phyloP scores from a whole-genome alignment of 768 basidiomycete genomes.

The Podaxis sp. region DNA sequence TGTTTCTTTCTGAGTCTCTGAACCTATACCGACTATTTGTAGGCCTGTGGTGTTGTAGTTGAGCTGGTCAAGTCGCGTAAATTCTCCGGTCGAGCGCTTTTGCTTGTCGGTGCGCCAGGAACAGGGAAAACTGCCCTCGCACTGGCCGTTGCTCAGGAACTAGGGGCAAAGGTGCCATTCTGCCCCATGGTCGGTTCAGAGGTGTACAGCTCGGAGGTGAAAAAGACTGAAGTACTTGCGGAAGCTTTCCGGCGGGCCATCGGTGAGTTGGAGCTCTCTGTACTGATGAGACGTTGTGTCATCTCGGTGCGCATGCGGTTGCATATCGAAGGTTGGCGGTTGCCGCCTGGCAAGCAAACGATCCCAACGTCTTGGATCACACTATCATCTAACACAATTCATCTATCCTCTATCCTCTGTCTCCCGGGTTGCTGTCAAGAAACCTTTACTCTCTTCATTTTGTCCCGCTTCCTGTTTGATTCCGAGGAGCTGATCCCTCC shows the following conservation, averaged over 20 bases:
- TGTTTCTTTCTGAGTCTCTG: not conserved
- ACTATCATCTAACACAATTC: not conserved
- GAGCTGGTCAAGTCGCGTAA: conserved; percentile 89
- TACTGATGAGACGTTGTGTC: conserved; percentile 5
- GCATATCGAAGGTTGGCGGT: not conserved
- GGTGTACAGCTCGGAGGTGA: conserved; percentile 95
- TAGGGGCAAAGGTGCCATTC: conserved; percentile 94
- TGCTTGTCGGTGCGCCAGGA: conserved; percentile 94
- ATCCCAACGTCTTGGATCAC: not conserved
- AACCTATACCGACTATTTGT: not conserved
- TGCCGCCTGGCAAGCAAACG: not conserved
- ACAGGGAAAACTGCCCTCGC: conserved; percentile 98
- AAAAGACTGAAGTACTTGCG: conserved; percentile 97
- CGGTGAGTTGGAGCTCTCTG: conserved; percentile 53
- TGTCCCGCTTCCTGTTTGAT: not conserved
- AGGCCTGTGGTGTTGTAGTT: conserved; percentile 92
- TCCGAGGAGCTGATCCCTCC: conserved; percentile 11
- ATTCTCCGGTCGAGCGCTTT: conserved; percentile 89
- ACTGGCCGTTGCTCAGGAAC: conserved; percentile 91
- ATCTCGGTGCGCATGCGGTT: not conserved
- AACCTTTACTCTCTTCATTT: not conserved
- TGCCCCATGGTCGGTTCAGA: conserved; percentile 99
- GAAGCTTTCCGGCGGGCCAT: conserved; percentile 95
- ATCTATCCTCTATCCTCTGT: not conserved
- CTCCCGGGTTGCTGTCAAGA: not conserved